Base-by-base conservation (phyloP, 495 filamentous ascomycete species). In the Haplographium delicatum region DNA sequence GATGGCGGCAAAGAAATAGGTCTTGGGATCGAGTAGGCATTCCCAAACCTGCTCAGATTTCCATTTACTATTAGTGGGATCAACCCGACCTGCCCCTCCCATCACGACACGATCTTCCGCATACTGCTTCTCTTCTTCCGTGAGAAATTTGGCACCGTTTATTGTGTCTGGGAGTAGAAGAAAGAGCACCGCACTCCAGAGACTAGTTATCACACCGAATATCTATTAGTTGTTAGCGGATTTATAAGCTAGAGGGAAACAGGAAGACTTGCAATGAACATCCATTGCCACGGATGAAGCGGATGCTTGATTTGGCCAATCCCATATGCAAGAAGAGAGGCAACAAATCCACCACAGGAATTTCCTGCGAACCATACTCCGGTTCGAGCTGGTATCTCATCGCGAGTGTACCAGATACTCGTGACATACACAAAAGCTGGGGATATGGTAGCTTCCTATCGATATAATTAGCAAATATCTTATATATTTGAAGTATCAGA, bases 91-190 rank as follows among this genome's bases (percentile, higher is more conserved):
- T 4, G 62, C 66, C n/a, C 68, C 68, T 0, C 59, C 64, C 31
- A 60, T 54, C 9, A 68, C 62, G 7, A 67, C 61, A 4, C 68
- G 60, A 27, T 72, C 64, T n/a, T 50, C 60, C 0, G 76, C 50
- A 30, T 47, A 55, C 23, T 51, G 40, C 35, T 49, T 51, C 40
- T 88, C 84, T 50, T 80, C 70, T 39, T 78, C 72, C 13, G 68
- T 83, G 15, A 88, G 63, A 73, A 81, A 87, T 25, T 79, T 74
- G 10, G 81, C 80, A 56, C 85, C 84, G 47, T 84, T 63, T 53
- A 86, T 84, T 53, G 72, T 85, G 57, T 89, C 84, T 0, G 84
- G 85, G 43, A 89, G 69, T 22, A 82, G 60, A 62, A 72, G 82
- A 13, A 83, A 65, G 58, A 88, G 84, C 4, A 81, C 33, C 10